These are phyloP conservation scores for Naematelia encephala DNA, from an alignment of 768 basidiomycete species.

Conservation along the genomic window DNA sequence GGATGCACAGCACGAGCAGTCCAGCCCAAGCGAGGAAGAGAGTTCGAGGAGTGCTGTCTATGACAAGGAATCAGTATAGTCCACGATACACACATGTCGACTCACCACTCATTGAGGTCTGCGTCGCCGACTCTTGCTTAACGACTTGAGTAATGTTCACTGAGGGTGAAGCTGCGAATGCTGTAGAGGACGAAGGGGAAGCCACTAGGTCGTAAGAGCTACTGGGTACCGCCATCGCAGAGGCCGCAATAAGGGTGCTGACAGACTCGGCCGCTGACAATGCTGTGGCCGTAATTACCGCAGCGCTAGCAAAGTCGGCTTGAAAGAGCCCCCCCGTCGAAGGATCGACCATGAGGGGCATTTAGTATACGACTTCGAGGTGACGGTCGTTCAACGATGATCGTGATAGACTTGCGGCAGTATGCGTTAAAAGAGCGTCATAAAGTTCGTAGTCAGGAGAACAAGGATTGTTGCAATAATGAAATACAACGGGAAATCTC, in stretches of 20 bases:
- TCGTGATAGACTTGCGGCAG: background rate
- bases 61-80: too few species aligned
- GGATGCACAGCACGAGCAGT: constrained; percentile 33
- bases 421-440: background rate
- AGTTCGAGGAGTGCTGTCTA: constrained; percentile 29
- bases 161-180: background rate
- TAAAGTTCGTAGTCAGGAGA: background rate
- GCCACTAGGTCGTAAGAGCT: background rate
- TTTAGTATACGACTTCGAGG: constrained; percentile 7
- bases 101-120: constrained; percentile 25
- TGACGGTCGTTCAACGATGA: background rate
- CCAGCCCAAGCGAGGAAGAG: constrained; percentile 32
- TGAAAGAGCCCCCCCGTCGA: constrained; percentile 1
- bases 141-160: constrained; percentile 21
- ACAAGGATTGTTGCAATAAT: too few species aligned
- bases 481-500: too few species aligned
- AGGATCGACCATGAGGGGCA: constrained; percentile 36
- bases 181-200: background rate
- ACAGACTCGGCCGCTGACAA: background rate
- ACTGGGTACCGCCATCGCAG: background rate
- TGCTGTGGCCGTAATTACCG: constrained; percentile 1
- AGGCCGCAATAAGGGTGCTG: background rate
- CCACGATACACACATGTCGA: too few species aligned
- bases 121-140: constrained; percentile 17
- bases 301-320: constrained; percentile 7